Evolutionary conservation across 192 early-diverging fungal species (phyloP).

Genomic region (Backusella liffmaniae): DNA sequence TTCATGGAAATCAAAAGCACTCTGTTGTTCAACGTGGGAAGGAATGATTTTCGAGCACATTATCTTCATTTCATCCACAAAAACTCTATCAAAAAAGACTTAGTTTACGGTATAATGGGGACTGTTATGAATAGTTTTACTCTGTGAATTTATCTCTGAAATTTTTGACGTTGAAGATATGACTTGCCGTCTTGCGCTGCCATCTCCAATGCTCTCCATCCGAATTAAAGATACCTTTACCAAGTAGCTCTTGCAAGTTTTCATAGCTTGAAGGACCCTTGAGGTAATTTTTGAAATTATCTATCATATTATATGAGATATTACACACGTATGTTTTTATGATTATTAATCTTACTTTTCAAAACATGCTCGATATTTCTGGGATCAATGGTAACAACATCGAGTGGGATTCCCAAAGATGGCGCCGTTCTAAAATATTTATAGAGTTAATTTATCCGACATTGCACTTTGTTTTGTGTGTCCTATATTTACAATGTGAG

Average conservation of each 20-base stretch:
- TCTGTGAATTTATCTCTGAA: constrained; percentile 32
- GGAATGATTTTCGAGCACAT: constrained; percentile 17
- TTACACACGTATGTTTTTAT: too few relatives aligned
- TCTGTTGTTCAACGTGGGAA: constrained; percentile 23
- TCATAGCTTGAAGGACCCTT: constrained; percentile 36
- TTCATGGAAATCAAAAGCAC: constrained; percentile 38
- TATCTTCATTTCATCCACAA: constrained; percentile 21
- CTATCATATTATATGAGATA: neutral
- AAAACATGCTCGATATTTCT: constrained; percentile 13
- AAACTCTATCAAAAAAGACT: constrained; percentile 17
- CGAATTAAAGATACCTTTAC: constrained; percentile 14
- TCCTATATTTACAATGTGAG: neutral
- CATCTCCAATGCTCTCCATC: constrained; percentile 35
- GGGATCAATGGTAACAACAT: constrained; percentile 1
- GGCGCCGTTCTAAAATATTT: too few relatives aligned
- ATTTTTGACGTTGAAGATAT: constrained; percentile 44
- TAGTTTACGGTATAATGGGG: too few relatives aligned
- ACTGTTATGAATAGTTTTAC: neutral
- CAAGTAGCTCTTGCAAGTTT: constrained; percentile 28
- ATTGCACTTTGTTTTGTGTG: too few relatives aligned
- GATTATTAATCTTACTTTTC: neutral
- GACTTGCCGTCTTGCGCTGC: constrained; percentile 40
- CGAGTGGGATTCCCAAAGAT: too few relatives aligned
- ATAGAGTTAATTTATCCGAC: too few relatives aligned
- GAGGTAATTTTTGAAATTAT: constrained; percentile 12